phyloP scores from a whole-genome alignment of 2,329 filamentous ascomycete genomes.

The Talaromyces sp. region DNA sequence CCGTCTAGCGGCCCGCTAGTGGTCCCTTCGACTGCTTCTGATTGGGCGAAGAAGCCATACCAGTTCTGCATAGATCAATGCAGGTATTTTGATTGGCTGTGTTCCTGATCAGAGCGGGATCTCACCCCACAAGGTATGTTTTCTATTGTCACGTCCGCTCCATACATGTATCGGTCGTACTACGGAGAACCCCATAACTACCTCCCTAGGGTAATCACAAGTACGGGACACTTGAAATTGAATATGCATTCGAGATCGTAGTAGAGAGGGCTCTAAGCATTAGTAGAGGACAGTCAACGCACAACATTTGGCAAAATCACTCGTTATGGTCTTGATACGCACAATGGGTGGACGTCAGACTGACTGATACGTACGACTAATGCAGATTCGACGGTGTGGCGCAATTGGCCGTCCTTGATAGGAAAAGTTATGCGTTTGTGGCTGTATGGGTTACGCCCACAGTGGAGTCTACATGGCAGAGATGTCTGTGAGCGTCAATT shows the following conservation, averaged over 20 bases:
- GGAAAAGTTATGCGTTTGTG: not conserved
- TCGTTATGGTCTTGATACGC: not conserved
- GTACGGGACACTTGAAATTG: not conserved
- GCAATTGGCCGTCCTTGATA: not conserved
- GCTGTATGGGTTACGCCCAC: not conserved
- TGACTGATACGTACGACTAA: not conserved
- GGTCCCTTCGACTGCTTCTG: not conserved
- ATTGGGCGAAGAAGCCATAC: not conserved
- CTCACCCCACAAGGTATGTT: not conserved
- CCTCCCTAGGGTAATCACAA: not conserved
- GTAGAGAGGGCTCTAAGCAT: not conserved
- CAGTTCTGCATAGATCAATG: not conserved
- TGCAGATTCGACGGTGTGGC: conserved; percentile 6
- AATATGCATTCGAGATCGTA: not conserved
- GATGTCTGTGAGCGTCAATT: not conserved
- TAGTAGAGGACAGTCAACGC: not conserved
- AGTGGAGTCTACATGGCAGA: not conserved
- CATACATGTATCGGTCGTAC: not conserved
- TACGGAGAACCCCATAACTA: not conserved
- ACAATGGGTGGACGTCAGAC: not conserved
- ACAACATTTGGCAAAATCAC: not conserved
- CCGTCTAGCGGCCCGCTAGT: conserved; percentile 18
- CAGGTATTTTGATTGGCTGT: conserved; percentile 6
- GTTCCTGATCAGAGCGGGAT: conserved; percentile 11
- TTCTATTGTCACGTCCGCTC: not conserved